A percentile compares a stretch with the other conserved stretches of the same genome.
phyloP scores from a whole-genome alignment of 1,284 basidiomycete genomes.

The Marasmius fiardii region DNA sequence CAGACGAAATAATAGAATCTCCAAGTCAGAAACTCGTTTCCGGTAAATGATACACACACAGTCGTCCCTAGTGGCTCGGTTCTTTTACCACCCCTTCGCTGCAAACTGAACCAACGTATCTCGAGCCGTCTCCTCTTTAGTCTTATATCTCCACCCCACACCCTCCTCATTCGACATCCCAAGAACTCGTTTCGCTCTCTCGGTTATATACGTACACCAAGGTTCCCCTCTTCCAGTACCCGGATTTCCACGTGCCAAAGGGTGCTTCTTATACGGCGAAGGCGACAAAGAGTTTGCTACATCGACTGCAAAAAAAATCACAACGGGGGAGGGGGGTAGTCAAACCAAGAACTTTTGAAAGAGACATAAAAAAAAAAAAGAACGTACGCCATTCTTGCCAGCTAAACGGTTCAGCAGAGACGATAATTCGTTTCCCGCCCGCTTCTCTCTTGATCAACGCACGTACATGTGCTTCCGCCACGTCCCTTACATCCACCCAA shows the following conservation, averaged over 20 bases:
- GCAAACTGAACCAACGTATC: constrained; percentile 41
- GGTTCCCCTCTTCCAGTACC: constrained; percentile 23
- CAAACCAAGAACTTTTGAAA: too few species aligned
- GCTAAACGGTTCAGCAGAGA: constrained; percentile 21
- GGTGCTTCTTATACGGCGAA: constrained; percentile 21
- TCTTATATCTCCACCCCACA: constrained; percentile 29
- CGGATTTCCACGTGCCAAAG: constrained; percentile 26
- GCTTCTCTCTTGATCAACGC: constrained; percentile 46
- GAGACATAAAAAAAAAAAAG: too few species aligned
- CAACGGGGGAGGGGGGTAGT: constrained; percentile 1
- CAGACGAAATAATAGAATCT: too few species aligned
- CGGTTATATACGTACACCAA: constrained; percentile 27
- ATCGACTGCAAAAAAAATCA: constrained; percentile 23
- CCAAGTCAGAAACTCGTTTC: too few species aligned
- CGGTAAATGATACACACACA: too few species aligned
- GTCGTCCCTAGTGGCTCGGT: too few species aligned
- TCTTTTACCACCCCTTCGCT: constrained; percentile 33
- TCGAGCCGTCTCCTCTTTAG: constrained; percentile 34
- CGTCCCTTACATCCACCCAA: constrained; percentile 59
- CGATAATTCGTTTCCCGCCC: constrained; percentile 48
- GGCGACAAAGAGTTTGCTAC: constrained; percentile 25
- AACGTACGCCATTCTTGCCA: constrained; percentile 32
- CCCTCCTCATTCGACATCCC: constrained; percentile 26
- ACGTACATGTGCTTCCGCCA: constrained; percentile 49
- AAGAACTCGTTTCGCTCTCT: constrained; percentile 39